Evolutionary conservation across 257 asterid genomes (phyloP), one percentile per base, ranked within the genome.

Genomic region (Scutellaria baicalensis): DNA sequence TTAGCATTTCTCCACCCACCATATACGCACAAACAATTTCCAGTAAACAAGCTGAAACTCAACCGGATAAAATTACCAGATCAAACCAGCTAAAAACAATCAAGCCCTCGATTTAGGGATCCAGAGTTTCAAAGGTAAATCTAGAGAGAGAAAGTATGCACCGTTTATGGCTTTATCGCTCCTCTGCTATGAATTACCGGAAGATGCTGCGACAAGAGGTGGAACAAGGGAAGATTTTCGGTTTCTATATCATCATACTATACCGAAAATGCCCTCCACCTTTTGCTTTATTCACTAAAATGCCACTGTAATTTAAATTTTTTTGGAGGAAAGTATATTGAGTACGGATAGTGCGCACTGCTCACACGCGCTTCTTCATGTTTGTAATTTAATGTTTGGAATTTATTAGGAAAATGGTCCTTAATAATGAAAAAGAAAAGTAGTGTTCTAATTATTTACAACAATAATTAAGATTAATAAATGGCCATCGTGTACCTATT

Each of bases 201-300:
- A 77, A 78, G 81, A 81, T 70, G 88, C 89, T 70, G 88, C 89
- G 75, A 66, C 78, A 57, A 47, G 90, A 73, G 84, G 75, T 40
- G 72, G 33, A 39, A 6, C 69, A 76, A 35, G 2, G 2, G 55
- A 38, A 72, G 77, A 80, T 81, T 64, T 59, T 74, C 65, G 16
- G 1, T 5, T 54, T 71, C 73, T 82, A 82, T 82, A 62, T 6
- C 8, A 13, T 21, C 11, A 6, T 21, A 18, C 47, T 49, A 3
- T 23, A 16, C 17, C 50, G 39, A 0, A 58, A 64, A 47, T 80
- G 75, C 80, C 92, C 84, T 35, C 9, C 23, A 12, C 2, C 3
- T 43, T 64, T 64, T 17, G 44, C 55, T 16, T 64, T 58, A 80
- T 66, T 80, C 65, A 78, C 87, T n/a, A 12, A 9, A 66, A 11